These are phyloP conservation scores for Phialophora verrucosa DNA, from an alignment of 2,329 filamentous ascomycete species.

Conservation along the genomic window DNA sequence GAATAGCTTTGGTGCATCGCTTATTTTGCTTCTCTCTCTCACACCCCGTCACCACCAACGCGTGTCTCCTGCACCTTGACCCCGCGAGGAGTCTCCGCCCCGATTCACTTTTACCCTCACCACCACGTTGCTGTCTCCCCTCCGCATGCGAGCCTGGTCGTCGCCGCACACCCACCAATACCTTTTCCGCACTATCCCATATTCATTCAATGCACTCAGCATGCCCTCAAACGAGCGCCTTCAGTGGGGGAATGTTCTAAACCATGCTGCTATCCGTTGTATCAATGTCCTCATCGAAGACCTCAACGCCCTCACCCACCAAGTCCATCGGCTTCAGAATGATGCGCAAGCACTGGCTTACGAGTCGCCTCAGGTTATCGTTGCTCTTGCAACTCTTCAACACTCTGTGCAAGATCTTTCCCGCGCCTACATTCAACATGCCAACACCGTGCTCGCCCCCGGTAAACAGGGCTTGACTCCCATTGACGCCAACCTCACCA, in stretches of 20 bases:
- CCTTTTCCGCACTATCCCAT: not conserved
- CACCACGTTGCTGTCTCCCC: constrained; percentile 22
- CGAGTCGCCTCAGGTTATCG: constrained; percentile 65
- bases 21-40: not conserved
- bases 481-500: constrained; percentile 59
- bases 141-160: not conserved
- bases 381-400: constrained; percentile 78
- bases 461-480: constrained; percentile 53
- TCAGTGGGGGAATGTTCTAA: constrained; percentile 7
- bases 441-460: constrained; percentile 77
- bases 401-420: constrained; percentile 79
- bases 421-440: constrained; percentile 85
- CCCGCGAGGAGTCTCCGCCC: constrained; percentile 28
- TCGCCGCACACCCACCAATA: not conserved
- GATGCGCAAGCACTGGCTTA: constrained; percentile 46
- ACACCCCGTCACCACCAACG: constrained; percentile 30
- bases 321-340: constrained; percentile 15
- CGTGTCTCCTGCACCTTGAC: constrained; percentile 22
- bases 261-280: constrained; percentile 16
- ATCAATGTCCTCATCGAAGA: constrained; percentile 16
- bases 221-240: constrained; percentile 20
- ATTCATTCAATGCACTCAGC: not conserved
- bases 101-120: constrained; percentile 13
- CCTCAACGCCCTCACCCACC: constrained; percentile 18
- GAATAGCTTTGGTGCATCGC: constrained; percentile 17